These are phyloP conservation scores for Globisporangium ultimum DNA, from an alignment of 352 stramenopile species.

Conservation along the genomic window DNA sequence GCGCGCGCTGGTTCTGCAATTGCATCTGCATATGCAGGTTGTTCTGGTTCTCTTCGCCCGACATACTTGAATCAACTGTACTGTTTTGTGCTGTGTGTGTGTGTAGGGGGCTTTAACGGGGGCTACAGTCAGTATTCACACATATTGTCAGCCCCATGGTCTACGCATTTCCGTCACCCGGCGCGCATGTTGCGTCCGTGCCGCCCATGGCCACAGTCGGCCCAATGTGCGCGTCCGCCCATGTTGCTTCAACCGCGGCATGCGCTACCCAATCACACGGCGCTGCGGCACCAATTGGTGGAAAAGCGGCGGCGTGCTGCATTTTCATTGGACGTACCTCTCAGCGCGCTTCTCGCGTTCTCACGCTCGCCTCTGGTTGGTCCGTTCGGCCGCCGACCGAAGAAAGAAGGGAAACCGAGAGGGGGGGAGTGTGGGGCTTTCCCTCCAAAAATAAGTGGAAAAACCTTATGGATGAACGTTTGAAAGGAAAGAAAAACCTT, in stretches of 20 bases:
- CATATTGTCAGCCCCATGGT: background rate
- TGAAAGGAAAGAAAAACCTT: too few species aligned
- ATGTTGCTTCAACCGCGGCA: conserved; percentile 4
- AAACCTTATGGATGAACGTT: too few species aligned
- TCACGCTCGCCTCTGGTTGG: conserved; percentile 30
- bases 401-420: background rate
- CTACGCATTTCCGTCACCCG: background rate
- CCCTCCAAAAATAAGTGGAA: background rate
- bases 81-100: background rate
- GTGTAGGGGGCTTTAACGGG: background rate
- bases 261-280: conserved; percentile 29
- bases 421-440: background rate
- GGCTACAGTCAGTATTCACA: too few species aligned
- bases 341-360: conserved; percentile 18
- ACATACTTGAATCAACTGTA: conserved; percentile 28
- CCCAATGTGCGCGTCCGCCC: background rate
- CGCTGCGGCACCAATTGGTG: conserved; percentile 53
- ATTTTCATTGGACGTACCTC: conserved; percentile 62
- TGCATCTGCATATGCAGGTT: conserved; percentile 87
- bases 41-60: conserved; percentile 53
- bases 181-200: too few species aligned
- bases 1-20: conserved; percentile 79
- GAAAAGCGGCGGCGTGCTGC: conserved; percentile 51
- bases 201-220: too few species aligned
- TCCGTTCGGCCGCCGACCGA: conserved; percentile 3